Percentiles rank a stretch among this genome's conserved stretches.
Evolutionary conservation across 345 rosid species (phyloP).

Genomic region (Hibiscus tridactylites): DNA sequence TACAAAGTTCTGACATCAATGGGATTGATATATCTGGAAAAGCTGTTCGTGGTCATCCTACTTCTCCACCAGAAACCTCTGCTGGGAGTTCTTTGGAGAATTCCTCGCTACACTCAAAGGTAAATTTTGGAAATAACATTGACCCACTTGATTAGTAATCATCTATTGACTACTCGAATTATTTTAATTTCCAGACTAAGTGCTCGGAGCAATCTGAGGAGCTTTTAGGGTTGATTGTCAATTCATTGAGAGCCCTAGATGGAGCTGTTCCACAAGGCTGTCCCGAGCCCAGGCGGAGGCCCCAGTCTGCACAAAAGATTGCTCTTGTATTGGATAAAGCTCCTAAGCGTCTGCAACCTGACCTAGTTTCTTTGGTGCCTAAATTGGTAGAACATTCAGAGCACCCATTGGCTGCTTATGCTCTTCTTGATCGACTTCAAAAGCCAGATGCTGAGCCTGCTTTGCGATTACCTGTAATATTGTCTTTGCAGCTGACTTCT

Average conservation of each 20-base stretch:
- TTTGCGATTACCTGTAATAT: conserved; percentile 73
- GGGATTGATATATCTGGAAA: conserved; percentile 42
- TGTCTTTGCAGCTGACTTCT: conserved; percentile 8
- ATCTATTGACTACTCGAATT: conserved; percentile 19
- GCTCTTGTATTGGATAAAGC: conserved; percentile 93
- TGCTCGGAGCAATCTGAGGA: conserved; percentile 99
- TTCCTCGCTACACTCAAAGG: conserved; percentile 71
- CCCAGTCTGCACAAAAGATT: conserved; percentile 91
- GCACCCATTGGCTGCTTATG: conserved; percentile 85
- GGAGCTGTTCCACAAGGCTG: conserved; percentile 94
- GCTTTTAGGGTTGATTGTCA: conserved; percentile 88
- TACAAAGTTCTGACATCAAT: conserved; percentile 56
- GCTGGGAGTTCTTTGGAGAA: conserved; percentile 48
- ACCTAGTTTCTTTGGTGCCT: conserved; percentile 90
- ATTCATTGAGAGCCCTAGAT: conserved; percentile 89
- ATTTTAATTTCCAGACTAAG: conserved; percentile 58
- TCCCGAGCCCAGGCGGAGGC: conserved; percentile 90
- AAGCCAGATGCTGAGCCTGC: conserved; percentile 87
- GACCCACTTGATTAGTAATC: conserved; percentile 13
- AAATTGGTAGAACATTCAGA: conserved; percentile 97
- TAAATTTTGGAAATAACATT: conserved; percentile 17
- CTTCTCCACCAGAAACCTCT: conserved; percentile 48
- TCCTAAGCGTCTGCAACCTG: conserved; percentile 82
- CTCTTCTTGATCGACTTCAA: conserved; percentile 81
- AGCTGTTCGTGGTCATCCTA: conserved; percentile 55